Base-by-base conservation (phyloP, 306 rosid species). In the Corylus heterophylla region DNA sequence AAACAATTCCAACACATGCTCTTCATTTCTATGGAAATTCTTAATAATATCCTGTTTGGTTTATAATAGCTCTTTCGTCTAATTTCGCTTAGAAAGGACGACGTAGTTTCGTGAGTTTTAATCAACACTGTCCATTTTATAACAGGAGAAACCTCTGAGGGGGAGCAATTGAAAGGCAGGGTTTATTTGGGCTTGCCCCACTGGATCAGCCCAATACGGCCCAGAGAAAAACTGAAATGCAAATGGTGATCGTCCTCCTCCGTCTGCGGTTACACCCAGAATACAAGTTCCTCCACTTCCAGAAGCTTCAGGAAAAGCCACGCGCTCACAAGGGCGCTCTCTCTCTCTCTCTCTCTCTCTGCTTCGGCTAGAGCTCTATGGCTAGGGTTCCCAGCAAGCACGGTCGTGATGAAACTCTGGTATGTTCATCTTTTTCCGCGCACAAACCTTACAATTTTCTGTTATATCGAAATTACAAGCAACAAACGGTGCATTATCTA, bases 371-470 rank as follows among this genome's bases (percentile, higher is more conserved):
- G 10, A 29, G 1, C 13, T 1, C 75, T 76, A 88, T 88, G 91
- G 89, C 87, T 55, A 67, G 86, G 79, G 81, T 71, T 74, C 85
- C 89, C 51, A 84, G 73, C 79, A 88, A 88, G 84, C 91, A 88
- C 84, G 84, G 84, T 17, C 89, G 91, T 44, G 89, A 88, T 62
- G 76, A 83, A 56, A 75, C 84, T 80, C 80, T 80, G 91, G 91
- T 88, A 85, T 29, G 54, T 37, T 39, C 39, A 31, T 77, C 56
- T 51, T 39, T 9, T 7, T 39, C 16, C 14, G 3, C 49, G 10
- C 22, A 4, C 51, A 8, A 39, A 18, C 72, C 69, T 58, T 20
- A 5, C 35, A 35, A 2, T 13, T 75, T 50, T 75, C 54, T 8
- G 51, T 12, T 39, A 75, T 13, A 14, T 54, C 8, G 20, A 3